Evolutionary conservation across 176 grass and related monocot genomes (phyloP).

Genomic region (Elaeis guineensis): DNA sequence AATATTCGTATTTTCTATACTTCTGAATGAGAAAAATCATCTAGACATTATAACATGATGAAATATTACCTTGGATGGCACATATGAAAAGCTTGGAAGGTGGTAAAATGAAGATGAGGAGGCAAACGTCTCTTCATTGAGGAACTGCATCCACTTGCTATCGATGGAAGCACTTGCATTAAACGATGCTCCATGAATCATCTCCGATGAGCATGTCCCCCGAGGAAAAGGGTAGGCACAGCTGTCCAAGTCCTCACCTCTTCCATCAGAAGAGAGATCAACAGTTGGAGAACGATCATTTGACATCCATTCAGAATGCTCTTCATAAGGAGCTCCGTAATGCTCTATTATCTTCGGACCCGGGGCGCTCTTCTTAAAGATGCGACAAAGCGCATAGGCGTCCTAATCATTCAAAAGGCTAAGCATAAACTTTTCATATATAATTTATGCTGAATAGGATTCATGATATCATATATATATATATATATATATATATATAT

Average conservation of each 20-base stretch:
- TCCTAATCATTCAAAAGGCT: constrained; percentile 22
- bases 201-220: constrained; percentile 27
- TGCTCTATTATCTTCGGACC: constrained; percentile 81
- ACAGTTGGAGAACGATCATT: constrained; percentile 45
- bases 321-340: constrained; percentile 32
- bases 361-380: constrained; percentile 87
- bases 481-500: not conserved
- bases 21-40: too few species aligned
- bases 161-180: constrained; percentile 28
- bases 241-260: constrained; percentile 60
- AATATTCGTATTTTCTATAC: too few species aligned
- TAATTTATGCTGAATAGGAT: too few species aligned
- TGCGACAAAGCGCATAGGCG: constrained; percentile 79
- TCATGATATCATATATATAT: constrained; percentile 7
- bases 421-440: too few species aligned
- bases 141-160: constrained; percentile 62
- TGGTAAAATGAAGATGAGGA: constrained; percentile 37
- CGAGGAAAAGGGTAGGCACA: constrained; percentile 46
- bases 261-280: constrained; percentile 54
- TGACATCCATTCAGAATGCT: constrained; percentile 45
- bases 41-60: too few species aligned
- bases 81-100: constrained; percentile 41
- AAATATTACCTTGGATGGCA: constrained; percentile 65
- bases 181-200: constrained; percentile 13
- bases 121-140: constrained; percentile 56